Conservation (phyloP, 805 yeast species). For the Candida chauliodis region DNA sequence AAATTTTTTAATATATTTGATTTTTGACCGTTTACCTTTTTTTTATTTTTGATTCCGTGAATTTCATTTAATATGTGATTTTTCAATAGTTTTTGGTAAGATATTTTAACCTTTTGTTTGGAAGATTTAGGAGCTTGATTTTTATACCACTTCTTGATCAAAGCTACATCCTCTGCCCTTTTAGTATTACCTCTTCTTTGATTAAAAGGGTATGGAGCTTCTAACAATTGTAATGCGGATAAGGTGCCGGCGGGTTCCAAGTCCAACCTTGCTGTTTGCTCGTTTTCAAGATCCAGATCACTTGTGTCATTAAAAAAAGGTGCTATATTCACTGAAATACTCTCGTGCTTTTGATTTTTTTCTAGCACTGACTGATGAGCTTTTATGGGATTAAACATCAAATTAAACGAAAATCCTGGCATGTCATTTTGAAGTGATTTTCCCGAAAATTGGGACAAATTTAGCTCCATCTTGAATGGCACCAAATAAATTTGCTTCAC, state of each 20-base stretch:
- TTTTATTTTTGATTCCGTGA: slow-evolving; percentile 44
- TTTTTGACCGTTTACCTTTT: slow-evolving; percentile 37
- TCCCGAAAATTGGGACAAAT: slow-evolving; percentile 21
- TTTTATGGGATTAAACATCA: slow-evolving; percentile 53
- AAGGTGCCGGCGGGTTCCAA: slow-evolving; percentile 42
- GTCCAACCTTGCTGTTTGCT: slow-evolving; percentile 9
- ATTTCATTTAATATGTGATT: slow-evolving; percentile 68
- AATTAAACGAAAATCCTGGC: slow-evolving; percentile 56
- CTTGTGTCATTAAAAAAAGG: slow-evolving; percentile 37
- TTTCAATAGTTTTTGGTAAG: slow-evolving; percentile 88
- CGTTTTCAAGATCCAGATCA: slow-evolving; percentile 16
- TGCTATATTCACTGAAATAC: slow-evolving; percentile 37
- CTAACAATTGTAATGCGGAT: slow-evolving; percentile 61
- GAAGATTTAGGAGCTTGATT: slow-evolving; percentile 59
- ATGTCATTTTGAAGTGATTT: slow-evolving; percentile 19
- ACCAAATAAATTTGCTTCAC: slow-evolving; percentile 62
- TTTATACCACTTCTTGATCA: slow-evolving; percentile 78
- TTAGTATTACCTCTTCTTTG: slow-evolving; percentile 65
- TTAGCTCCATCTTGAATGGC: slow-evolving; percentile 62
- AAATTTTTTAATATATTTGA: slow-evolving; percentile 61
- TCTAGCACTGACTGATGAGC: slow-evolving; percentile 14
- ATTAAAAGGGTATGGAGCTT: slow-evolving; percentile 86
- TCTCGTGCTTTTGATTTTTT: slow-evolving; percentile 18
- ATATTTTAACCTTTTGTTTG: slow-evolving; percentile 77
- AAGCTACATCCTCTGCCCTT: slow-evolving; percentile 86